phyloP scores from a whole-genome alignment of 2,329 filamentous ascomycete species.

The Aspergillus japonicus region DNA sequence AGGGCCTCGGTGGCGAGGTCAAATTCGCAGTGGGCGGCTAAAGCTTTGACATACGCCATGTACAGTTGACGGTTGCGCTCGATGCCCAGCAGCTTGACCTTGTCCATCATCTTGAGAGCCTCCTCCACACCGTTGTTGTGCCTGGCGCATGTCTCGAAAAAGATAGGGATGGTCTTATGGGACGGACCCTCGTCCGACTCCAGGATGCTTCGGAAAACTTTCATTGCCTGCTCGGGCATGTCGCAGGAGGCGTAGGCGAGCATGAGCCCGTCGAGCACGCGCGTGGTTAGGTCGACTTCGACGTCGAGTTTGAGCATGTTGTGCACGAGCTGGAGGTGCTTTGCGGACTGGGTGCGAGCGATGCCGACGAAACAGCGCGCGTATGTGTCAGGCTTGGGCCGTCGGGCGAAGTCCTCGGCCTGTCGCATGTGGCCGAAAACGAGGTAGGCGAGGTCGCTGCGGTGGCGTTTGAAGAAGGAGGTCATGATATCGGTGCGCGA shows the following conservation, averaged over 20 bases:
- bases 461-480: conserved; percentile 72
- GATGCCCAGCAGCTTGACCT: conserved; percentile 70
- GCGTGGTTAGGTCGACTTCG: conserved; percentile 72
- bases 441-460: conserved; percentile 79
- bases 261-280: conserved; percentile 81
- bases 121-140: conserved; percentile 45
- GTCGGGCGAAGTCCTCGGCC: conserved; percentile 60
- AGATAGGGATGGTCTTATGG: conserved; percentile 74
- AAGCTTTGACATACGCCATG: conserved; percentile 71
- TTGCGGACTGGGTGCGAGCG: conserved; percentile 57
- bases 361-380: conserved; percentile 74
- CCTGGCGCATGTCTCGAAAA: conserved; percentile 74
- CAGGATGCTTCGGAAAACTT: conserved; percentile 83
- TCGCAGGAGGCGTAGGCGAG: conserved; percentile 74
- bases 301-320: conserved; percentile 94
- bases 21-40: conserved; percentile 70
- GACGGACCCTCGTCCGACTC: conserved; percentile 80
- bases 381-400: conserved; percentile 74
- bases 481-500: conserved; percentile 74
- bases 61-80: conserved; percentile 73
- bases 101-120: conserved; percentile 53
- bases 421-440: conserved; percentile 95
- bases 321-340: conserved; percentile 72
- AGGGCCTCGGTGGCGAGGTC: conserved; percentile 67
- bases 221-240: conserved; percentile 64